Evolutionary conservation across 371 early-diverging fungal genomes (phyloP).

Genomic region (Capillidium heterosporum): DNA sequence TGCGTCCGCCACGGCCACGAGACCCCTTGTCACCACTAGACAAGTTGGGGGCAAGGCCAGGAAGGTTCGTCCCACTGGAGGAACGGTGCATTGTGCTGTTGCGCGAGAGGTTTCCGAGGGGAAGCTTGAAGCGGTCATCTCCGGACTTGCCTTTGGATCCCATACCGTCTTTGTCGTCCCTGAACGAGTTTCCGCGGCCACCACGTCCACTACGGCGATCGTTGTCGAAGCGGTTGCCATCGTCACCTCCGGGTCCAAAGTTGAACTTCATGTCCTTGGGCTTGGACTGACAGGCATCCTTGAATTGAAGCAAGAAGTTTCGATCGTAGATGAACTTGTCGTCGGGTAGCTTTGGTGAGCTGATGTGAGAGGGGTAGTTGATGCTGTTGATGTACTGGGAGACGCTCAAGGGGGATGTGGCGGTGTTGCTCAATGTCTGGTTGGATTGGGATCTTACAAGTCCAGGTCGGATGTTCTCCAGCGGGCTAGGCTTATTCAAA

Average conservation of each 20-base stretch:
- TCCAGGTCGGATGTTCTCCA: too few species aligned
- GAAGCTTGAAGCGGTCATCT: slow-evolving; percentile 22
- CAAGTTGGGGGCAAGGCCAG: slow-evolving; percentile 13
- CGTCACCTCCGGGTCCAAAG: slow-evolving; percentile 38
- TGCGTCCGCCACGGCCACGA: slow-evolving; percentile 21
- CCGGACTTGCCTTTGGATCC: slow-evolving; percentile 14
- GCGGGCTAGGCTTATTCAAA: too few species aligned
- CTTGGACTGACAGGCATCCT: slow-evolving; percentile 34
- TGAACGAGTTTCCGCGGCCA: slow-evolving; percentile 8
- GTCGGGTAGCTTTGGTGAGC: slow-evolving; percentile 16
- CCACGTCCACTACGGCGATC: slow-evolving; percentile 5
- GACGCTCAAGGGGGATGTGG: slow-evolving; percentile 6
- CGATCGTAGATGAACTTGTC: slow-evolving; percentile 40
- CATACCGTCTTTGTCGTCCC: too few species aligned
- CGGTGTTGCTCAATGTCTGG: slow-evolving; percentile 10
- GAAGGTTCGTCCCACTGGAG: slow-evolving; percentile 25
- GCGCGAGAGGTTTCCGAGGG: slow-evolving; percentile 28
- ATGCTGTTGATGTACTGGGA: neutral
- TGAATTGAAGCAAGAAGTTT: slow-evolving; percentile 66
- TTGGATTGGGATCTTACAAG: neutral
- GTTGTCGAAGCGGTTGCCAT: slow-evolving; percentile 16
- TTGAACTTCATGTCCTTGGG: slow-evolving; percentile 46
- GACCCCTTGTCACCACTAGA: slow-evolving; percentile 12
- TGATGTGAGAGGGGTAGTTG: slow-evolving; percentile 21
- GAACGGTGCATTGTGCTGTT: slow-evolving; percentile 25